Evolutionary conservation across 164 flowering plant genomes (phyloP).

Genomic region (Stephania cephalantha): DNA sequence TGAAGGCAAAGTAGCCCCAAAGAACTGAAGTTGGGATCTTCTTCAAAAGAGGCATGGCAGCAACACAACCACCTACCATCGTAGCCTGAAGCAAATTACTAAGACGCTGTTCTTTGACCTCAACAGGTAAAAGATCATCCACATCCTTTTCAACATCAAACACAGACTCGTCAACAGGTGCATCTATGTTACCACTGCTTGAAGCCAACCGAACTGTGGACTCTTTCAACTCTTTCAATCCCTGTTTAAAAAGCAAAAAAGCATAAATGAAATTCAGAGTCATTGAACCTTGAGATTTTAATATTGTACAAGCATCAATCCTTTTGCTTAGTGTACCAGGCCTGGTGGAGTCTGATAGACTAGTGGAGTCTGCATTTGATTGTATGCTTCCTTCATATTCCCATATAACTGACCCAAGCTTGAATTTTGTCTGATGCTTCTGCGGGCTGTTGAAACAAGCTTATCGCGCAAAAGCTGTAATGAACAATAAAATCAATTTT

Average conservation of each 20-base stretch:
- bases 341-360: slow-evolving; percentile 65
- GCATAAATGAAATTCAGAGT: background rate
- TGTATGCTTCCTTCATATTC: slow-evolving; percentile 85
- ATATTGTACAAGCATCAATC: background rate
- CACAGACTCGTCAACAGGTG: slow-evolving; percentile 78
- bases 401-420: slow-evolving; percentile 73
- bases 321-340: slow-evolving; percentile 36
- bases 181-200: slow-evolving; percentile 64
- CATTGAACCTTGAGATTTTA: background rate
- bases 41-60: slow-evolving; percentile 91
- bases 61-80: slow-evolving; percentile 85
- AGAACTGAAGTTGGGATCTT: slow-evolving; percentile 44
- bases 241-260: slow-evolving; percentile 35
- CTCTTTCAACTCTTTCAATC: slow-evolving; percentile 82
- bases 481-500: slow-evolving; percentile 1
- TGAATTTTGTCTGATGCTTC: slow-evolving; percentile 58
- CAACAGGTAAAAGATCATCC: slow-evolving; percentile 86
- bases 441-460: slow-evolving; percentile 78
- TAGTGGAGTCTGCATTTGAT: slow-evolving; percentile 89
- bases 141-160: slow-evolving; percentile 89
- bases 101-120: slow-evolving; percentile 89
- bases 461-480: slow-evolving; percentile 75
- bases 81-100: slow-evolving; percentile 89
- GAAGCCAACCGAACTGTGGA: slow-evolving; percentile 74
- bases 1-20: slow-evolving; percentile 86